Evolutionary conservation across 768 basidiomycete species (phyloP).

Genomic region (Gloeopeniophorella convolvens): DNA sequence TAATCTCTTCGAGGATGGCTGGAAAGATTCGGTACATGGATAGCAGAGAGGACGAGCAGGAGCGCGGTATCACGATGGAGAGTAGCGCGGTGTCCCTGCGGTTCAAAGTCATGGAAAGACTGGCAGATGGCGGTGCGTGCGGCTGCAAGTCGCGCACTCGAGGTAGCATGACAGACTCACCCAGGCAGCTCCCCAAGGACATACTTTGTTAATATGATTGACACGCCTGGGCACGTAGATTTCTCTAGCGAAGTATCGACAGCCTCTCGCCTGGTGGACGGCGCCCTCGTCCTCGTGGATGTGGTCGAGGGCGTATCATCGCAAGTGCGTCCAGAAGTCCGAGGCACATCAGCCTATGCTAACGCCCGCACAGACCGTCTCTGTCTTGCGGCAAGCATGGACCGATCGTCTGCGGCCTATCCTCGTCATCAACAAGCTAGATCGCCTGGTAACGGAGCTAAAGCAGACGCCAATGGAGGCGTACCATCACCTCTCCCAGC

Average conservation of each 20-base stretch:
- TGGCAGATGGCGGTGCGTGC: conserved; percentile 49
- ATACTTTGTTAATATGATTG: conserved; percentile 91
- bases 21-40: conserved; percentile 96
- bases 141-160: conserved; percentile 2
- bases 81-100: conserved; percentile 88
- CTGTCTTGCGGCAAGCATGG: conserved; percentile 94
- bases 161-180: conserved; percentile 31
- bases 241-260: conserved; percentile 97
- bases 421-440: conserved; percentile 95
- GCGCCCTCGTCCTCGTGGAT: conserved; percentile 91
- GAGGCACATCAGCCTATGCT: no score
- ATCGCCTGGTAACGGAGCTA: conserved; percentile 89
- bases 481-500: conserved; percentile 85
- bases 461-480: conserved; percentile 88
- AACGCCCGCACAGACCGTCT: conserved; percentile 62
- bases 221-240: conserved; percentile 98
- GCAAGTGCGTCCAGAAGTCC: conserved; percentile 75
- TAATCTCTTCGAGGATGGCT: conserved; percentile 90
- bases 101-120: conserved; percentile 71
- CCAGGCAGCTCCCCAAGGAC: conserved; percentile 55
- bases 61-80: conserved; percentile 99
- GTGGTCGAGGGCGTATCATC: conserved; percentile 98
- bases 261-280: conserved; percentile 89
- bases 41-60: conserved; percentile 93
- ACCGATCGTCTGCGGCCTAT: conserved; percentile 81